phyloP scores from a whole-genome alignment of 2,329 filamentous ascomycete genomes.

The Cladosporium sp. region DNA sequence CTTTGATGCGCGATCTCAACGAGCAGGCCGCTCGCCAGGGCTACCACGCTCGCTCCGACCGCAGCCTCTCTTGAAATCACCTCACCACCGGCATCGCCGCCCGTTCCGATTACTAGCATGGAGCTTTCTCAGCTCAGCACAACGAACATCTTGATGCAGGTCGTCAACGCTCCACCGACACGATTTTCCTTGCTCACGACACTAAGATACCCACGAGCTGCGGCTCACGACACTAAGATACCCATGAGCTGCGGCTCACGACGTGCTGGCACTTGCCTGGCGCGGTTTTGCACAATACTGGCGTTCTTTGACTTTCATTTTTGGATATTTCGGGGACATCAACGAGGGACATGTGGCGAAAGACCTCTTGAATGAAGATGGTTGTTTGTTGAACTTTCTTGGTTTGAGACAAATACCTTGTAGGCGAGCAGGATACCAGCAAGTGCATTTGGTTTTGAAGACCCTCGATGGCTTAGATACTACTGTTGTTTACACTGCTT shows the following conservation, averaged over 20 bases:
- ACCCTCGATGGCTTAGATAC: background rate
- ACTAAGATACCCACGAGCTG: constrained; percentile 1
- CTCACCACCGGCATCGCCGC: too few relatives aligned
- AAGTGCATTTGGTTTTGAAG: background rate
- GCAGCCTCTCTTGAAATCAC: background rate
- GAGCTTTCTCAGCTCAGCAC: background rate
- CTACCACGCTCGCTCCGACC: constrained; percentile 8
- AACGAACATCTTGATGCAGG: background rate
- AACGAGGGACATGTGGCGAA: background rate
- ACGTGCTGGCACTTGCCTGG: background rate
- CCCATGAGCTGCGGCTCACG: background rate
- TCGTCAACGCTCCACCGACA: background rate
- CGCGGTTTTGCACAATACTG: background rate
- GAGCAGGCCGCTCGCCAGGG: background rate
- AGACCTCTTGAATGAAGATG: background rate
- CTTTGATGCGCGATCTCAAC: constrained; percentile 3
- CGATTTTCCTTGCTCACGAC: background rate
- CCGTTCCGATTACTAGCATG: background rate
- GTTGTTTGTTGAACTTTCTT: background rate
- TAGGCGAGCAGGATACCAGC: background rate
- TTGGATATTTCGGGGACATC: background rate
- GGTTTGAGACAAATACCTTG: background rate
- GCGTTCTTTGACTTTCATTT: background rate
- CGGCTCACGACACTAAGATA: background rate
- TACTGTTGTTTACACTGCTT: background rate